These are phyloP conservation scores for Fragilaria crotonensis DNA, from an alignment of 108 stramenopile species.

Conservation along the genomic window DNA sequence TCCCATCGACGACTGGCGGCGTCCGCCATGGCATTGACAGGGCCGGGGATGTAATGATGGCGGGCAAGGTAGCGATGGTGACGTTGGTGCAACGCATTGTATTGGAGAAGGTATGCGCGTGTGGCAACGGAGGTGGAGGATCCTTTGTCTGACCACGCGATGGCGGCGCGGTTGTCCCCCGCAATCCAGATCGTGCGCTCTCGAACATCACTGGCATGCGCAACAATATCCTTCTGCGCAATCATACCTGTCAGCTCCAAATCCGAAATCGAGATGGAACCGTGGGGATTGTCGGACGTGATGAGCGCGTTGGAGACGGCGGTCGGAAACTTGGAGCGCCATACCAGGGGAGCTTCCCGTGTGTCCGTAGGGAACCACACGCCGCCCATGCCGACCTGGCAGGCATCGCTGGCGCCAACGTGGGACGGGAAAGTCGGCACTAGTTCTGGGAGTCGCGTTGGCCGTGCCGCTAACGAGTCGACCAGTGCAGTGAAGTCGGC, in stretches of 20 bases:
- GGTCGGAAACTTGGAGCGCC: slow-evolving; percentile 11
- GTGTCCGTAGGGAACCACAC: not conserved
- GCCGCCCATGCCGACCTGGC: too few relatives aligned
- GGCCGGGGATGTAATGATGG: too few relatives aligned
- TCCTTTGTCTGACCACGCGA: slow-evolving; percentile 10
- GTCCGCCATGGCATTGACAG: too few relatives aligned
- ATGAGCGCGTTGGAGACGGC: slow-evolving; percentile 4
- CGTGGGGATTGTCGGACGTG: slow-evolving; percentile 12
- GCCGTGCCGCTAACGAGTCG: slow-evolving; percentile 9
- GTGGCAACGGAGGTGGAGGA: slow-evolving; percentile 1
- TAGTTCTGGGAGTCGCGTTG: slow-evolving; percentile 22
- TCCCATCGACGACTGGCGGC: too few relatives aligned
- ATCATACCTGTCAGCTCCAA: slow-evolving; percentile 27
- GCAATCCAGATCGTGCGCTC: slow-evolving; percentile 1
- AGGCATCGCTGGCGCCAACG: slow-evolving; percentile 22
- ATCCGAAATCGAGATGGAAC: slow-evolving; percentile 26
- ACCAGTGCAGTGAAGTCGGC: too few relatives aligned
- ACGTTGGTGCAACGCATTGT: slow-evolving; percentile 5
- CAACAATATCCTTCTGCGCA: slow-evolving; percentile 16
- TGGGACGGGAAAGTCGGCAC: slow-evolving; percentile 17
- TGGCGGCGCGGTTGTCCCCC: slow-evolving; percentile 10
- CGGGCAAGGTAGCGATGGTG: too few relatives aligned
- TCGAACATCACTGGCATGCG: slow-evolving; percentile 15
- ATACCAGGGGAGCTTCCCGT: slow-evolving; percentile 6
- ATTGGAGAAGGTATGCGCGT: too few relatives aligned